phyloP scores from a whole-genome alignment of 345 rosid species.

The Physaria fendleri region DNA sequence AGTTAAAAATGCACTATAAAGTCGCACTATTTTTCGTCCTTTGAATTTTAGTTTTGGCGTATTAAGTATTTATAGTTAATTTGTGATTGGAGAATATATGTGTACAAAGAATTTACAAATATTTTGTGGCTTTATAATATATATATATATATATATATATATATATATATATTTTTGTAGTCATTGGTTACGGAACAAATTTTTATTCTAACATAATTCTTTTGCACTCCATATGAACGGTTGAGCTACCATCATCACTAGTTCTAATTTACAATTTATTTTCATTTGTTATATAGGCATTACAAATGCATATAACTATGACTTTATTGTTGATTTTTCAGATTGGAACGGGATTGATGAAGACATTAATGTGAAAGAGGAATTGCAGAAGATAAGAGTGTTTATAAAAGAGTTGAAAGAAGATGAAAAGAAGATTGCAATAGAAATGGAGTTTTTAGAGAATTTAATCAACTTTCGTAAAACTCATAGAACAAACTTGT shows the following conservation, averaged over 20 bases:
- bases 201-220: no score
- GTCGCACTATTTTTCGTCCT: no score
- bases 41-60: no score
- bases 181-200: no score
- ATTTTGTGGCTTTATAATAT: no score
- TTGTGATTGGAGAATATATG: no score
- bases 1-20: no score
- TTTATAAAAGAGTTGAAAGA: conserved; percentile 3
- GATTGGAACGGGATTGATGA: background rate
- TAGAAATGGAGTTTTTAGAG: conserved; percentile 1
- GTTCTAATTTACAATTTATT: background rate
- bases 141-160: no score
- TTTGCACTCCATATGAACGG: no score
- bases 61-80: no score
- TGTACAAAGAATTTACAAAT: no score
- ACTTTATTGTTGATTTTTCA: background rate
- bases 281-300: background rate
- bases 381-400: conserved; percentile 1
- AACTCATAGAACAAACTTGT: background rate
- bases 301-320: background rate
- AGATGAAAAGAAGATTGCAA: conserved; percentile 6
- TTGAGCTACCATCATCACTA: background rate
- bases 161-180: no score
- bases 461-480: background rate
- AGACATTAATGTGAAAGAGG: background rate